Percentiles rank a stretch among this genome's conserved stretches.
Evolutionary conservation across 345 rosid species (phyloP).

Genomic region (Eucalyptus albens): DNA sequence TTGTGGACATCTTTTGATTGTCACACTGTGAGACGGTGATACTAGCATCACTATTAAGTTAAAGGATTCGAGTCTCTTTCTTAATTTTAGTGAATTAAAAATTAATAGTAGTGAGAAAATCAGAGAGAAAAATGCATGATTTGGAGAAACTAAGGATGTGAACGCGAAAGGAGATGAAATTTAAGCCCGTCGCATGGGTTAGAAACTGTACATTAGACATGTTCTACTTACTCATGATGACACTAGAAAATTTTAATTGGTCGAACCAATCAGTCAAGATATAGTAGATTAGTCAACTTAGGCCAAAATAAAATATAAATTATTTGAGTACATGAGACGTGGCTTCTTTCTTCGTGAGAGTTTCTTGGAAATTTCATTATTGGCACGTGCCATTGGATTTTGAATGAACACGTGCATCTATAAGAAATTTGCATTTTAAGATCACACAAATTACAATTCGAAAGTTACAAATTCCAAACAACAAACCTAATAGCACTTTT

Average conservation of each 20-base stretch:
- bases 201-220: background rate
- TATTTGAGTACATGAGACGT: background rate
- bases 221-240: background rate
- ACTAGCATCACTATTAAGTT: background rate
- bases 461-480: no score
- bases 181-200: background rate
- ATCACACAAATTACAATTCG: no score
- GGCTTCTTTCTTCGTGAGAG: background rate
- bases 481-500: no score
- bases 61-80: background rate
- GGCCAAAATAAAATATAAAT: background rate
- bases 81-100: background rate
- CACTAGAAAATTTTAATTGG: background rate
- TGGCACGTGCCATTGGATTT: background rate
- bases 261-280: background rate
- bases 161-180: background rate
- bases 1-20: no score
- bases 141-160: background rate
- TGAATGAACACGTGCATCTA: background rate
- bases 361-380: background rate
- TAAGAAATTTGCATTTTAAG: background rate
- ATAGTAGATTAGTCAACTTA: background rate
- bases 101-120: background rate
- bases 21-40: no score
- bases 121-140: background rate